Percentiles rank a stretch among this genome's conserved stretches.
These are phyloP conservation scores for Paramecium caudatum DNA, from an alignment of 73 alveolate species.

Conservation along the genomic window DNA sequence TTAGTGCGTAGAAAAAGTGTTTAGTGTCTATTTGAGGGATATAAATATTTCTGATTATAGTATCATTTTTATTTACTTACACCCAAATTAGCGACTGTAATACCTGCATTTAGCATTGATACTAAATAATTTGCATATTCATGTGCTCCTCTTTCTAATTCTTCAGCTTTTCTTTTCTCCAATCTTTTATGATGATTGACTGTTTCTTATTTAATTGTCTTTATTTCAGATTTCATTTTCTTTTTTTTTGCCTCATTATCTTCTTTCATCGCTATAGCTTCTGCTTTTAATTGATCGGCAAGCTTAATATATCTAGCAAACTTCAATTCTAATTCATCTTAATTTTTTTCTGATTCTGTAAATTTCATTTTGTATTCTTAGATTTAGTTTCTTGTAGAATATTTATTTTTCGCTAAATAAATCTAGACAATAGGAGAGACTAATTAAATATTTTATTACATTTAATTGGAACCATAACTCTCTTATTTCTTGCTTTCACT, in stretches of 20 bases:
- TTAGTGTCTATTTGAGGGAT: constrained; percentile 64
- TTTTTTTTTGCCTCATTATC: constrained; percentile 53
- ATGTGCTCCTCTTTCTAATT: constrained; percentile 82
- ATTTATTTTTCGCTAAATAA: constrained; percentile 73
- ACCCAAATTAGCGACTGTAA: constrained; percentile 75
- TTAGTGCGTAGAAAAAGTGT: constrained; percentile 62
- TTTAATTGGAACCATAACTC: constrained; percentile 74
- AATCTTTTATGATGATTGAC: constrained; percentile 74
- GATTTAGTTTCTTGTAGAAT: constrained; percentile 74
- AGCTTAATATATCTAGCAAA: constrained; percentile 69
- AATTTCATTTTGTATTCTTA: constrained; percentile 78
- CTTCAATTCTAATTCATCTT: constrained; percentile 77
- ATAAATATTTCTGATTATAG: constrained; percentile 57
- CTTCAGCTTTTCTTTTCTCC: constrained; percentile 81
- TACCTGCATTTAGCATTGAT: constrained; percentile 76
- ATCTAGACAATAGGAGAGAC: constrained; percentile 77
- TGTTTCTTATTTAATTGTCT: constrained; percentile 67
- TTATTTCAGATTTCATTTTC: constrained; percentile 71
- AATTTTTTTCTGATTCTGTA: constrained; percentile 72
- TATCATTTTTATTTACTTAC: constrained; percentile 71
- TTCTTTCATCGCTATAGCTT: constrained; percentile 71
- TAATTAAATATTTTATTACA: neutral
- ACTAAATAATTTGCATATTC: constrained; percentile 82
- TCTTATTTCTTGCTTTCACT: constrained; percentile 69
- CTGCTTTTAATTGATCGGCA: constrained; percentile 71